These are phyloP conservation scores for Cyclotella choctawhatcheeana DNA, from an alignment of 108 stramenopile genomes.

Conservation along the genomic window DNA sequence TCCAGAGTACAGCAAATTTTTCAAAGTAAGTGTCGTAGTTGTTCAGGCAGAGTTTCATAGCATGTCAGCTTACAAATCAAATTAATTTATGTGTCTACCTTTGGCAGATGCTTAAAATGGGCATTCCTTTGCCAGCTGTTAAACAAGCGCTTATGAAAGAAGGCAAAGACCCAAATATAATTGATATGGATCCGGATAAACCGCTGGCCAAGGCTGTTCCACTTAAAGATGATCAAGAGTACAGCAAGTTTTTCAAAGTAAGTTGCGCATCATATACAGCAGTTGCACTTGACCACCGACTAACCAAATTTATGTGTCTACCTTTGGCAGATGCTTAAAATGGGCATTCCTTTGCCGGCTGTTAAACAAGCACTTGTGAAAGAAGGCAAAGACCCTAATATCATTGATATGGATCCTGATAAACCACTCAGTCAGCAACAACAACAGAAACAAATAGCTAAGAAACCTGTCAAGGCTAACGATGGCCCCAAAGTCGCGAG, in stretches of 20 bases:
- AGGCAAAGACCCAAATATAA: conserved; percentile 47
- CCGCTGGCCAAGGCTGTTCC: conserved; percentile 24
- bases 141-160: conserved; percentile 44
- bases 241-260: conserved; percentile 59
- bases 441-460: conserved; percentile 7
- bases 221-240: conserved; percentile 54
- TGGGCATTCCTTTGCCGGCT: conserved; percentile 57
- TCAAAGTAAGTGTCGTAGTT: conserved; percentile 52
- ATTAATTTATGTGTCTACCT: neutral
- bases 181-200: conserved; percentile 43
- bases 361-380: conserved; percentile 50
- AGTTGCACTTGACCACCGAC: neutral
- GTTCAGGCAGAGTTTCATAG: neutral
- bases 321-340: conserved; percentile 36
- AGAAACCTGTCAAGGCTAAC: conserved; percentile 14
- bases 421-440: conserved; percentile 36
- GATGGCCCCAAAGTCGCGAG: conserved; percentile 33
- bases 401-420: conserved; percentile 51
- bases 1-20: conserved; percentile 60
- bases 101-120: conserved; percentile 40
- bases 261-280: neutral
- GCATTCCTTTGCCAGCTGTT: conserved; percentile 45
- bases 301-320: neutral
- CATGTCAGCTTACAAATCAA: neutral
- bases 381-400: conserved; percentile 55